phyloP scores from a whole-genome alignment of 805 yeast species.

The Monosporozyma yasuniensis region DNA sequence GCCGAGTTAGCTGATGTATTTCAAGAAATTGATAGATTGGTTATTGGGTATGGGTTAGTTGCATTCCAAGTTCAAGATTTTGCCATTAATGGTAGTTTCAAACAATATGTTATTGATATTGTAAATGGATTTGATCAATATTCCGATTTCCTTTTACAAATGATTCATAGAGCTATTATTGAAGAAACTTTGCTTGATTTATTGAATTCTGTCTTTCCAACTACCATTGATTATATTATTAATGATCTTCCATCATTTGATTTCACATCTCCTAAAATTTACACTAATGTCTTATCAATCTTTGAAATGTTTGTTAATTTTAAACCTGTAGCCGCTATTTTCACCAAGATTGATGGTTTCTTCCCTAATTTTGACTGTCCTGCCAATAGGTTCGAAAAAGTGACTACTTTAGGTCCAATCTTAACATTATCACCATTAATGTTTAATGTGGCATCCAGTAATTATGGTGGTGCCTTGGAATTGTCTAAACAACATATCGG shows the following conservation, averaged over 20 bases:
- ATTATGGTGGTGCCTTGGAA: slow-evolving; percentile 32
- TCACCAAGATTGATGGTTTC: slow-evolving; percentile 51
- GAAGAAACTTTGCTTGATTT: slow-evolving; percentile 60
- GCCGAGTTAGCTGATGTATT: slow-evolving; percentile 33
- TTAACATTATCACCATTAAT: slow-evolving; percentile 67
- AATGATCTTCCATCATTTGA: slow-evolving; percentile 28
- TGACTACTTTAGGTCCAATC: slow-evolving; percentile 69
- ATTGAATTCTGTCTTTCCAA: slow-evolving; percentile 39
- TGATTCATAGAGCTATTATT: slow-evolving; percentile 50
- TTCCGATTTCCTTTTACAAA: slow-evolving; percentile 45
- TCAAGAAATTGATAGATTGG: slow-evolving; percentile 36
- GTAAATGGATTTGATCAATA: slow-evolving; percentile 23
- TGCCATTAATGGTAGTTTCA: slow-evolving; percentile 18
- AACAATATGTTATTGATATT: slow-evolving; percentile 23
- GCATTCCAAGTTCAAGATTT: slow-evolving; percentile 59
- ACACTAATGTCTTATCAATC: slow-evolving; percentile 44
- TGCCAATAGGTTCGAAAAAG: slow-evolving; percentile 47
- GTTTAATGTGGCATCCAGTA: slow-evolving; percentile 40
- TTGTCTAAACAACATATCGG: slow-evolving; percentile 37
- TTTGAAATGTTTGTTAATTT: slow-evolving; percentile 50
- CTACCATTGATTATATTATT: slow-evolving; percentile 21
- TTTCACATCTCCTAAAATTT: slow-evolving; percentile 39
- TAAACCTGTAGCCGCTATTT: slow-evolving; percentile 51
- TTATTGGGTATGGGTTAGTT: slow-evolving; percentile 53
- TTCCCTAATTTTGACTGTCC: slow-evolving; percentile 36